A percentile compares a stretch with the other conserved stretches of the same genome.
phyloP scores from a whole-genome alignment of 305 asterid genomes.

The Solanum hybrid region DNA sequence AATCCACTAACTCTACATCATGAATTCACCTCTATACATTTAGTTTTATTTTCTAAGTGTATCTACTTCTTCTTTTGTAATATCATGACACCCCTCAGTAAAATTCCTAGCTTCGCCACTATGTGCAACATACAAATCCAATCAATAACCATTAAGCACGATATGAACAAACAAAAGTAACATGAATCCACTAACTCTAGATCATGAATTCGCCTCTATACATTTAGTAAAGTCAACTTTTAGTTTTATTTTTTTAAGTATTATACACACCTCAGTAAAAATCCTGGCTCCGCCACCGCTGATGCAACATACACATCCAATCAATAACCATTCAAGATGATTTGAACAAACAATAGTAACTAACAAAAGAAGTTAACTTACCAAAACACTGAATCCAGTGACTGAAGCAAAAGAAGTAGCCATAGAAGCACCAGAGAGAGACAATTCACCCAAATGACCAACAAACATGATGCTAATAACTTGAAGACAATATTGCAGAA shows the following conservation, averaged over 20 bases:
- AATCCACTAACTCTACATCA: background rate
- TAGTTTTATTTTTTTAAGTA: background rate
- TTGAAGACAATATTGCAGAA: constrained; percentile 48
- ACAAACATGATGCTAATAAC: constrained; percentile 56
- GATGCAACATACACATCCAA: background rate
- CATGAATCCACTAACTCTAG: background rate
- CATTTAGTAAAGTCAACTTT: background rate
- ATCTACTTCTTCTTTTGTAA: background rate
- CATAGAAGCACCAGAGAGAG: constrained; percentile 67
- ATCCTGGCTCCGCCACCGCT: rapidly evolving
- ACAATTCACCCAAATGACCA: constrained; percentile 45
- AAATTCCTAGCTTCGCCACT: background rate
- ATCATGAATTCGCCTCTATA: background rate
- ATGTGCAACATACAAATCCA: background rate
- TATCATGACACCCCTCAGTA: background rate
- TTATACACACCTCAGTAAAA: background rate
- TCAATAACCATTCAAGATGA: background rate
- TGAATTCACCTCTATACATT: background rate
- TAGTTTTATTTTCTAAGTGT: background rate
- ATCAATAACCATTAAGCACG: background rate
- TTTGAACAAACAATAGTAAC: background rate
- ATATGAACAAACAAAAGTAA: background rate
- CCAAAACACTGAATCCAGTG: constrained; percentile 27
- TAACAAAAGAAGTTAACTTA: background rate
- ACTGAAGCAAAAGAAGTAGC: constrained; percentile 67